Evolutionary conservation across 345 rosid species (phyloP), one percentile per base, ranked within the genome.

Genomic region (Boechera stricta): DNA sequence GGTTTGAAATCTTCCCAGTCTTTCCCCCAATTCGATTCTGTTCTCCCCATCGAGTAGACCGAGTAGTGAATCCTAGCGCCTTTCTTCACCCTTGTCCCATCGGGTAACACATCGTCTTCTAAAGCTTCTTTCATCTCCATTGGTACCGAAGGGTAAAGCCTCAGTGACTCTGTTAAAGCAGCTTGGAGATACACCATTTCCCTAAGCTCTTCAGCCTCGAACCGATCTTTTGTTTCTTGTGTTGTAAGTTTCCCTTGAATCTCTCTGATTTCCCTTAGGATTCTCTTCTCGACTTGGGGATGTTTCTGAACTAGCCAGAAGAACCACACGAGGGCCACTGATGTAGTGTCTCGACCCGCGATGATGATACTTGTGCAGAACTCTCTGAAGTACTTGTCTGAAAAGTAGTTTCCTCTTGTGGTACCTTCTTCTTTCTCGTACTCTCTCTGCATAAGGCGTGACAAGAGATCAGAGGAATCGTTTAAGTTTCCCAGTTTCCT

Each of bases 271-370:
- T 89, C 93, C 4, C 0, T 6, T 8, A 88, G 68, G 69, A 93
- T 84, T 64, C 55, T 87, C 70, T 45, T 79, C 75, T 93, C 98
- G 0, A 87, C 90, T 7, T 79, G 57, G 0, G 87, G 86, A 42
- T 87, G 82, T 13, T 77, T 57, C 60, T 82, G 67, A 4, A 93
- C 72, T 32, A 93, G 74, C 95, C 92, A 89, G 82, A 93, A 93
- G 75, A 91, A 91, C 92, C 95, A 91, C 4, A 80, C 86, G 24
- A 93, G 61, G 18, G 88, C 97, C 5, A 89, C 92, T 0, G 97
- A 91, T 67, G 95, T 89, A 7, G 98, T 91, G 87, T 93, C 97
- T 16, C 95, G 81, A 24, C 93, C 95, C 2, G 93, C 98, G 7
- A 93, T 81, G 49, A 91, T 87, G 82, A 89, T 82, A 69, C 92